Evolutionary conservation across 208 protist species (phyloP).

Genomic region (Strigomonas culicis): DNA sequence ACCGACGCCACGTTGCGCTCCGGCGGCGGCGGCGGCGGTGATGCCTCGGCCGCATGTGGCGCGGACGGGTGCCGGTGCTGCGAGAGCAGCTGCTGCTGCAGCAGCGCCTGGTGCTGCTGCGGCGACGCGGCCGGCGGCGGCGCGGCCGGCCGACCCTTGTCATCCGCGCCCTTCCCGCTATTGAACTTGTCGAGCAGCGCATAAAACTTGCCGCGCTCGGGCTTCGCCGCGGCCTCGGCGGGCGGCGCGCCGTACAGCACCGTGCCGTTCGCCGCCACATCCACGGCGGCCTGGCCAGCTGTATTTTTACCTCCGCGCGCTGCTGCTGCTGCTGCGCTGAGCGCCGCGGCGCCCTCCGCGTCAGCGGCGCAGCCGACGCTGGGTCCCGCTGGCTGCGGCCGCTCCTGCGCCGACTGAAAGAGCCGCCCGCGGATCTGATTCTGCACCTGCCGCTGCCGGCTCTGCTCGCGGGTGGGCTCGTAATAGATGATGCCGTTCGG

Average conservation of each 20-base stretch:
- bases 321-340: not conserved
- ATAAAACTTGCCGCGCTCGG: not conserved
- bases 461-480: conserved; percentile 50
- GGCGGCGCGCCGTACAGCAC: not conserved
- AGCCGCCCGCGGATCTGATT: conserved; percentile 24
- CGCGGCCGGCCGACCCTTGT: not conserved
- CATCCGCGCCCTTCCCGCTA: not conserved
- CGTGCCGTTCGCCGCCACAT: not conserved
- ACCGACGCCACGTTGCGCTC: not conserved
- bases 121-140: not conserved
- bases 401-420: not conserved
- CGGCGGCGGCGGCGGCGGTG: not conserved
- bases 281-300: not conserved
- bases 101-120: not conserved
- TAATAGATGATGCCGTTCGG: conserved; percentile 65
- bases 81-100: conserved; percentile 7
- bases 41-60: not conserved
- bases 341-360: not conserved
- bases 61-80: not conserved
- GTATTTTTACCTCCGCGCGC: not conserved
- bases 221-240: too few relatives aligned
- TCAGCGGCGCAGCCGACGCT: not conserved
- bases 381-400: not conserved
- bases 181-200: not conserved
- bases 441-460: conserved; percentile 35